Evolutionary conservation across 2,329 filamentous ascomycete genomes (phyloP), one percentile per base, ranked within the genome.

Genomic region (Neofusicoccum laricinum): DNA sequence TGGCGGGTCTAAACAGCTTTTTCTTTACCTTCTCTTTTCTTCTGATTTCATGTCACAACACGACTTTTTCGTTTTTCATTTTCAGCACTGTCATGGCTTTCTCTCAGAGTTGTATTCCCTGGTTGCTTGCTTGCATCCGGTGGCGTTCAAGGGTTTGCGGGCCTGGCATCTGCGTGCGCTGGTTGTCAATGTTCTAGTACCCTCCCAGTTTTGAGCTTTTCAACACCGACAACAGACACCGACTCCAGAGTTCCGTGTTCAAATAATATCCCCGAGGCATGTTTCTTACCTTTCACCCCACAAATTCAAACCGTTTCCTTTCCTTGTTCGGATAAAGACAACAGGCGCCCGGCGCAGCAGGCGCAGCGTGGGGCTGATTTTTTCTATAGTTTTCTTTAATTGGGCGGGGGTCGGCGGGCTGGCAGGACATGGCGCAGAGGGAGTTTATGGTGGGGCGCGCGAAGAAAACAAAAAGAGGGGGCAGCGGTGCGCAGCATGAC

Each of bases 31-130:
- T 41, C 40, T n/a, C 45, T 30, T 38, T 51, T 50, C 25, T 61
- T 34, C 53, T 63, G 38, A 53, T 63, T 63, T 53, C 61, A 63
- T 63, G 61, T 63, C 49, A 63, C 61, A 53, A 63, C 49, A 63
- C 61, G 49, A 53, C 61, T 53, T 53, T 53, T 53, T 53, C 36
- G 11, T 45, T 53, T 63, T 61, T 40, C 38, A 30, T 45, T 34
- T 62, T 43, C 59, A 50, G 34, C 59, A 62, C 55, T 59, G 55
- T 59, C 55, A 59, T 59, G 55, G 55, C 55, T 59, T 59, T 59
- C 55, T 59, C 55, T 46, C 41, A 59, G 21, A 59, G 55, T 59
- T 59, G 55, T 59, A 59, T 59, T 57, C 55, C 55, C 55, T 59
- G 55, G 55, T 48, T 59, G 55, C 55, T 43, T 46, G 41, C 30